Evolutionary conservation across 176 grass and related monocot genomes (phyloP), one percentile per base, ranked within the genome.

Genomic region (Alopecurus myosuroides): DNA sequence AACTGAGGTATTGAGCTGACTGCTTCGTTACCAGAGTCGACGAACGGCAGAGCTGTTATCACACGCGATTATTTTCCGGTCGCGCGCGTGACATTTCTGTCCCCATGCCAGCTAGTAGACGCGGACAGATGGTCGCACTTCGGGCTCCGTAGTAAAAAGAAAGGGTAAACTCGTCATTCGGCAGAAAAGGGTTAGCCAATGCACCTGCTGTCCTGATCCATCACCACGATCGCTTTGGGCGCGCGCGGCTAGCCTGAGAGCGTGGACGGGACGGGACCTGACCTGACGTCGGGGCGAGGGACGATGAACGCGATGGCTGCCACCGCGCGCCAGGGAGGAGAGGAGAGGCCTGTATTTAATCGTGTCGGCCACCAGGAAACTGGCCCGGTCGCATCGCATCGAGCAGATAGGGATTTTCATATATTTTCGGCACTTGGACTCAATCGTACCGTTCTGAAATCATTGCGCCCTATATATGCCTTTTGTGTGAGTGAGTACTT

Each of bases 291-390:
- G 23, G 6, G 6, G 23, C 44, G 39, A 80, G 76, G 36, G 53
- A 49, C 39, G 71, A 63, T 51, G n/a, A n/a, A n/a, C n/a, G n/a
- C 37, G 75, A 70, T 14, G 3, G 28, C 29, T 63, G 60, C 11
- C 30, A 68, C n/a, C n/a, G n/a, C n/a, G n/a, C n/a, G n/a, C n/a
- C n/a, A n/a, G n/a, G n/a, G n/a, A n/a, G n/a, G n/a, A n/a, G n/a
- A n/a, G n/a, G 33, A 37, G 70, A 46, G 50, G 72, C 48, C 58
- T 35, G 31, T 4, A 73, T 72, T 70, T 79, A 65, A 35, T 50
- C 37, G 28, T 89, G 92, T 94, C 86, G 92, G 79, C 80, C 92
- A 88, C 83, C 15, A 83, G 92, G 92, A 86, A 74, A 74, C 85
- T 62, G 75, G 18, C 68, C 33, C 60, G 64, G 65, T 77, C 81